Evolutionary conservation across 768 basidiomycete genomes (phyloP), one percentile per base, ranked within the genome.

Genomic region (Macrocybe gigantea): DNA sequence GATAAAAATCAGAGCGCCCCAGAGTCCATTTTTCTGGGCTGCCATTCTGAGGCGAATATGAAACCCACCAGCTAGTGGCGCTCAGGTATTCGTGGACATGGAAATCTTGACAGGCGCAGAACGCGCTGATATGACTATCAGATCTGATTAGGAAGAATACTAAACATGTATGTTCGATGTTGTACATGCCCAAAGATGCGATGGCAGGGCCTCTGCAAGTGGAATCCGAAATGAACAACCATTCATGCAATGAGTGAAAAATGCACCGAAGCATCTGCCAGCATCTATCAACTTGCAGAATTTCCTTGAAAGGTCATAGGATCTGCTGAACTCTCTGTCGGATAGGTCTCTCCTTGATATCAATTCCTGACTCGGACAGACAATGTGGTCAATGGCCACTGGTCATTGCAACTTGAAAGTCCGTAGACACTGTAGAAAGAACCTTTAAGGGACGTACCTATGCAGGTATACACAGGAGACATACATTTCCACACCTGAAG

Each of bases 1-100:
- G 12, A 80, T 59, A 46, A 74, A 69, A 7, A 77, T 59, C 45
- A 80, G 76, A 7, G 67, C 61, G 31, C 77, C 75, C 7, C 79
- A n/a, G 79, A 31, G 81, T 64, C 64, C 62, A 70, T 22, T 14
- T 63, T 70, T 36, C 22, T 13, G 41, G 35, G 29, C 11, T 36
- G 33, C 41, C 40, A 7, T 12, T 34, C n/a, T 14, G 50, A 9
- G 43, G 31, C 36, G 53, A 44, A 13, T 44, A 33, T 8, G 6
- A 31, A 7, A 43, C 36, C 39, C 44, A 50, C 0, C 22, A 45
- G 22, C 66, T 61, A 36, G 61, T 64, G 5, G 60, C 54, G 13
- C 51, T 53, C 31, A 75, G 60, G 45, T 70, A 72, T 41, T 53
- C 54, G n/a, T 69, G 69, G 13, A 67, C 65, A 45, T 75, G 67